Evolutionary conservation across 345 rosid species (phyloP), one percentile per base, ranked within the genome.

Genomic region (Gossypium raimondii): DNA sequence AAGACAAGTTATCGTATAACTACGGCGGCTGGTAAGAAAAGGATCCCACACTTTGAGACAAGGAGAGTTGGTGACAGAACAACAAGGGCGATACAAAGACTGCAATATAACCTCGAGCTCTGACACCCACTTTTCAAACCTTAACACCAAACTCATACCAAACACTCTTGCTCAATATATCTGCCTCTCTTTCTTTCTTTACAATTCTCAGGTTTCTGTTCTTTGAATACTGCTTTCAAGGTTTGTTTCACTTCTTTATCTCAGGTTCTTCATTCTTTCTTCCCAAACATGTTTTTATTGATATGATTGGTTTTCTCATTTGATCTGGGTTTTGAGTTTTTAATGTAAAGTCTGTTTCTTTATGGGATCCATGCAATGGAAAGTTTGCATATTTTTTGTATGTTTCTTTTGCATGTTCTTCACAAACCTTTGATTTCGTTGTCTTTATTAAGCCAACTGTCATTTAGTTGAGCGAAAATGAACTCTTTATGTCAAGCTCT

Each of bases 321-420:
- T 69, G 59, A 51, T 51, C 17, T 52, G 45, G 14, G 44, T 55
- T 43, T n/a, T 44, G 66, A 22, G 59, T 41, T 41, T 20, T 38
- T 58, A 11, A 20, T 56, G 50, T 57, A 43, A 57, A 43, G 4
- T 58, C n/a, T 73, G 41, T 58, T 73, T 43, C 65, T 60, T 43
- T 45, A 9, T 20, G 13, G 12, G 66, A 20, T 57, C 61, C 75
- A 56, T 72, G 75, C 75, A 44, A 45, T 44, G 4, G 13, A 57
- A 57, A 20, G 67, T 44, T 73, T 24, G 67, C 43, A 11, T 25
- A 11, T 60, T 25, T 60, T 57, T 57, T 20, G 12, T 20, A 20
- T 57, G 29, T 13, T 25, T 12, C 3, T 59, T 25, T 60, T 59
- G 63, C 63, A 24, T 59, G 63, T 43, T 65, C 7, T 65, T 45